A percentile compares a stretch with the other conserved stretches of the same genome.
Conservation (phyloP, 1,284 basidiomycete species). For the Sanghuangporus sanghuang region DNA sequence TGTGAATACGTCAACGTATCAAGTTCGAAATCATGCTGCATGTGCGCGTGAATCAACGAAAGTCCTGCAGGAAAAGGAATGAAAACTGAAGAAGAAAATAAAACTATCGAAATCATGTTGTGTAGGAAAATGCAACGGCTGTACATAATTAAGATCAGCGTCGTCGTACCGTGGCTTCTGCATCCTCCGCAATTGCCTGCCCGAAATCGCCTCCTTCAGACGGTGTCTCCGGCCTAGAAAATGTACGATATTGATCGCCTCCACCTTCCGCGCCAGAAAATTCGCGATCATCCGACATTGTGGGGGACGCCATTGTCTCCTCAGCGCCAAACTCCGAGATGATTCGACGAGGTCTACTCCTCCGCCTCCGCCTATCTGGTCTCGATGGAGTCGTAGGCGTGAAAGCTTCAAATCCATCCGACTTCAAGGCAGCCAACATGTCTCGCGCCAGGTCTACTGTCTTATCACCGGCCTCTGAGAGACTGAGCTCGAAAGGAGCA, state of each 20-base stretch:
- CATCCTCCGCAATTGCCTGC: background rate
- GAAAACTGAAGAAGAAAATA: background rate
- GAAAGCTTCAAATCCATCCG: constrained; percentile 43
- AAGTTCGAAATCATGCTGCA: background rate
- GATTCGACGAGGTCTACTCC: constrained; percentile 15
- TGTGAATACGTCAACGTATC: constrained; percentile 3
- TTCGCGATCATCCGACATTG: constrained; percentile 1
- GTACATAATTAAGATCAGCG: background rate
- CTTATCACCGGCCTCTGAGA: constrained; percentile 30
- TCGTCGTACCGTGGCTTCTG: constrained; percentile 4
- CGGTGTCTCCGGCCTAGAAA: background rate
- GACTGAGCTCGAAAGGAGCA: constrained; percentile 6
- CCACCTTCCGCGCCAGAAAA: background rate
- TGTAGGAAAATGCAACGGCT: background rate
- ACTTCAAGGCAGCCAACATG: constrained; percentile 69
- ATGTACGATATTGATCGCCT: background rate
- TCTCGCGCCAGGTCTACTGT: constrained; percentile 62
- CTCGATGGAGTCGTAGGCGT: constrained; percentile 31
- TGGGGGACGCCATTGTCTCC: constrained; percentile 1
- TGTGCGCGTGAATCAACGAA: background rate
- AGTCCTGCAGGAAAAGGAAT: background rate
- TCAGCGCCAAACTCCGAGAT: constrained; percentile 11
- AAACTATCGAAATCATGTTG: background rate
- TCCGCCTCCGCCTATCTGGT: constrained; percentile 22
- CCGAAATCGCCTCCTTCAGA: background rate